Evolutionary conservation across 169 alveolate species (phyloP).

Genomic region (Cryptosporidium ryanae): DNA sequence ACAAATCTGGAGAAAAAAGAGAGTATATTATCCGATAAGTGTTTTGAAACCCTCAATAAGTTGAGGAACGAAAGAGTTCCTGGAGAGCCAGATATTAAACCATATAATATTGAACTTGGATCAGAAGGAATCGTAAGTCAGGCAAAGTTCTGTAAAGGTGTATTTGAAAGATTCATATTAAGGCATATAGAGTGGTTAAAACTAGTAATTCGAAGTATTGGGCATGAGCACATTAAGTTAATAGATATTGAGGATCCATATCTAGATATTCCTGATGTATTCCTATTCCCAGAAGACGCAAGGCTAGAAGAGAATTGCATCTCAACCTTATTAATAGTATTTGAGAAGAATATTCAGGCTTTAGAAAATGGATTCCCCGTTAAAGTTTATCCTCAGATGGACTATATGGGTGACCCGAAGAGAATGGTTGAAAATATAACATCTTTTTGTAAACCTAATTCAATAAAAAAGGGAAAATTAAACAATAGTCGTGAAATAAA

Average conservation of each 20-base stretch:
- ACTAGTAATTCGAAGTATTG: slow-evolving; percentile 31
- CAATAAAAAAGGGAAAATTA: background rate
- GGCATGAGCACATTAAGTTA: slow-evolving; percentile 8
- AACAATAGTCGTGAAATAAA: background rate
- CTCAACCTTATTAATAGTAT: slow-evolving; percentile 26
- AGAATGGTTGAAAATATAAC: slow-evolving; percentile 26
- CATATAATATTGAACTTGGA: slow-evolving; percentile 61
- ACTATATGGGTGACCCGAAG: slow-evolving; percentile 25
- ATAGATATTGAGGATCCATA: slow-evolving; percentile 46
- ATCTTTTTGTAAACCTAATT: slow-evolving; percentile 20
- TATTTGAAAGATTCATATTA: slow-evolving; percentile 39
- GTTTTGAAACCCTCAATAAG: slow-evolving; percentile 20
- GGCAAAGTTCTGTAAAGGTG: slow-evolving; percentile 56
- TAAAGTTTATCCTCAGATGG: slow-evolving; percentile 53
- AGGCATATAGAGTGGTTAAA: slow-evolving; percentile 60
- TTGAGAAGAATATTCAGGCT: slow-evolving; percentile 48
- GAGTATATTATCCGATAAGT: slow-evolving; percentile 22
- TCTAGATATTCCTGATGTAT: slow-evolving; percentile 51
- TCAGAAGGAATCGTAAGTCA: slow-evolving; percentile 26
- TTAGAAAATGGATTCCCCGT: slow-evolving; percentile 57
- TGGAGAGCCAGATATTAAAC: slow-evolving; percentile 25
- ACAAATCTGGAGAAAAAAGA: slow-evolving; percentile 28
- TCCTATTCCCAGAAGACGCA: slow-evolving; percentile 66
- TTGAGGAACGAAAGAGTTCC: slow-evolving; percentile 15
- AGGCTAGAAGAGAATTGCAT: slow-evolving; percentile 51